Evolutionary conservation across 352 stramenopile species (phyloP), one percentile per base, ranked within the genome.

Genomic region (Globisporangium radiosum): DNA sequence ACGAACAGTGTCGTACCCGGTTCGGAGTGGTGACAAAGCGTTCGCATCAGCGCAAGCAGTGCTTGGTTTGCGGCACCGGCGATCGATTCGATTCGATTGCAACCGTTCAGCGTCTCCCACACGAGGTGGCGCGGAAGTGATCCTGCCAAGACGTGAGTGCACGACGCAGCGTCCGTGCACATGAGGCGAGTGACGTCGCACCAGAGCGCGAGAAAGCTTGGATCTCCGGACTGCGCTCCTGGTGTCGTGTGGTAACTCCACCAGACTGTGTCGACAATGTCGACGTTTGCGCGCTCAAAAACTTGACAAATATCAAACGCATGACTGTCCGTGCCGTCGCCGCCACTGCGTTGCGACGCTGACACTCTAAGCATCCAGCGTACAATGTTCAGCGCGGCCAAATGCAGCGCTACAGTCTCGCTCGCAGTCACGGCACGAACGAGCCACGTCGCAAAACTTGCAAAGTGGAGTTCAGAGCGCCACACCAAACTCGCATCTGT

Each of bases 261-360:
- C 60, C 54, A 61, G 45, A 66, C 42, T 33, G 49, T 47, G 14
- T 58, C 55, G 44, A 66, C 51, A 15, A 61, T 19, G n/a, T 57
- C 54, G 15, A 56, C 33, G 8, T 56, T 15, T 3, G 52, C 33
- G 17, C 25, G 42, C 8, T 17, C 40, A 9, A 64, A 44, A 19
- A 10, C 25, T 6, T 7, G 19, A 11, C 15, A 38, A 11, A 60
- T 36, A 42, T 53, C n/a, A 10, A 44, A 55, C 11, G 5, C 11
- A 2, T 0, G 1, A 5, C 7, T 13, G 5, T 10, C 0, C 1
- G 52, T 33, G 3, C 9, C 6, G 3, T 15, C 10, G 37, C 4
- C 7, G 7, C 7, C 7, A 0, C 9, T 37, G 25, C 25, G 2
- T 3, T 33, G 25, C 25, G 25, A 33, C 25, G 25, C 25, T 3